These are phyloP conservation scores for Dichotomocladium elegans DNA, from an alignment of 371 early-diverging fungal species.

Conservation along the genomic window DNA sequence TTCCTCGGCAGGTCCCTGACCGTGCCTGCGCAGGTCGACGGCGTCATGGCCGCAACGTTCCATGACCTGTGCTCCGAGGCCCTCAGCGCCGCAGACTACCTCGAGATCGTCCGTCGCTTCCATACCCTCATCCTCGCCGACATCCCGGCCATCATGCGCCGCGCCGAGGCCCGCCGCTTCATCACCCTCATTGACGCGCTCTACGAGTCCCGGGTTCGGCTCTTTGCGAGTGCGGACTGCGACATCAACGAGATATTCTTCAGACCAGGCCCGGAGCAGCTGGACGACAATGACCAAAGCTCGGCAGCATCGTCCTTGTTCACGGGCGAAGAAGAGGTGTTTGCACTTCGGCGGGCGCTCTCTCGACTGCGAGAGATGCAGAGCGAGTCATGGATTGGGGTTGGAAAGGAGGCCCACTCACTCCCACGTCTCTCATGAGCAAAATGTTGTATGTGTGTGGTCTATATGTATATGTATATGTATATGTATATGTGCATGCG, in stretches of 20 bases:
- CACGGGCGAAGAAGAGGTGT: slow-evolving; percentile 88
- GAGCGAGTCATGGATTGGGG: slow-evolving; percentile 48
- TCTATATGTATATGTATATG: too few species aligned
- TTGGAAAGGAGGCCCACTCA: too few species aligned
- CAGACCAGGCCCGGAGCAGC: background rate
- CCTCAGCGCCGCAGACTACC: slow-evolving; percentile 85
- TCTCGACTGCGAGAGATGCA: slow-evolving; percentile 91
- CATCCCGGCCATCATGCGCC: slow-evolving; percentile 75
- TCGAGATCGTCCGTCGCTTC: slow-evolving; percentile 69
- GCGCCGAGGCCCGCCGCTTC: slow-evolving; percentile 87
- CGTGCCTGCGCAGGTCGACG: slow-evolving; percentile 57
- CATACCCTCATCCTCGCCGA: slow-evolving; percentile 74
- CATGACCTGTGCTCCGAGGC: slow-evolving; percentile 77
- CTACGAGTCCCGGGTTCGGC: slow-evolving; percentile 67
- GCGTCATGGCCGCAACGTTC: slow-evolving; percentile 76
- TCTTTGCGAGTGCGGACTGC: slow-evolving; percentile 70
- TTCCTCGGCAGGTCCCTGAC: background rate
- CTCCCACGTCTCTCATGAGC: too few species aligned
- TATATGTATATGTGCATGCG: too few species aligned
- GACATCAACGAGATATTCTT: slow-evolving; percentile 61
- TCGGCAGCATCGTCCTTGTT: slow-evolving; percentile 73
- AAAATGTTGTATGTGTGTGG: too few species aligned
- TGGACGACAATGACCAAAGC: background rate
- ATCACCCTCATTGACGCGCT: slow-evolving; percentile 94
- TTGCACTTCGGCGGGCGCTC: slow-evolving; percentile 92